A percentile compares a stretch with the other conserved stretches of the same genome.
phyloP scores from a whole-genome alignment of 2,329 filamentous ascomycete genomes.

The Pseudonectria buxi region DNA sequence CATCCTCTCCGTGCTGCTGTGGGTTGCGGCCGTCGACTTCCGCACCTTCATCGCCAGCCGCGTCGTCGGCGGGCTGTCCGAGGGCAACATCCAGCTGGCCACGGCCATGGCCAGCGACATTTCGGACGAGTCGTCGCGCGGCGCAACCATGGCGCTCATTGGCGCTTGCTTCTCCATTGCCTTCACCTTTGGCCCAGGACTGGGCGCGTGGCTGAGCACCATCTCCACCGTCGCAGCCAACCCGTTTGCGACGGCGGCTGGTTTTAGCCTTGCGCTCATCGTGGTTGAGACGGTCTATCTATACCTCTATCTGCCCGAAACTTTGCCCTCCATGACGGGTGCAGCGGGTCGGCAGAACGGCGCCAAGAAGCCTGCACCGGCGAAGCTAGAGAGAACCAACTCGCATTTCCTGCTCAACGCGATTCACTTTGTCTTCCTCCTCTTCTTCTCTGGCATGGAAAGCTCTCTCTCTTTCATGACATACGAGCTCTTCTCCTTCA shows the following conservation, averaged over 20 bases:
- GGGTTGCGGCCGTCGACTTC: slow-evolving; percentile 91
- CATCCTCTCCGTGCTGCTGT: slow-evolving; percentile 85
- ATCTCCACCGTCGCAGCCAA: slow-evolving; percentile 76
- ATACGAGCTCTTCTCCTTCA: slow-evolving; percentile 83
- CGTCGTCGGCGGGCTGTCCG: slow-evolving; percentile 84
- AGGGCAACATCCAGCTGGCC: slow-evolving; percentile 94
- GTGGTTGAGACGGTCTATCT: slow-evolving; percentile 83
- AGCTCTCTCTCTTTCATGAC: slow-evolving; percentile 97
- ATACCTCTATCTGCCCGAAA: slow-evolving; percentile 81
- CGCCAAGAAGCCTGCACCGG: slow-evolving; percentile 17
- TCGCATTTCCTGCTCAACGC: slow-evolving; percentile 75
- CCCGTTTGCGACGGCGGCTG: slow-evolving; percentile 88
- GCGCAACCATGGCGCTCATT: slow-evolving; percentile 91
- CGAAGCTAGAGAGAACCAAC: slow-evolving; percentile 58
- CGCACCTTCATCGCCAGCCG: slow-evolving; percentile 92
- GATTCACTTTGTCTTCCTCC: slow-evolving; percentile 82
- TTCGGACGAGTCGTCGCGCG: slow-evolving; percentile 74
- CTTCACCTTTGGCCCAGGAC: slow-evolving; percentile 90
- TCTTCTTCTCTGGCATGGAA: slow-evolving; percentile 98
- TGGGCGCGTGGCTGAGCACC: slow-evolving; percentile 79
- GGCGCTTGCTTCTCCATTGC: slow-evolving; percentile 95
- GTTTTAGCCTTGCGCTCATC: slow-evolving; percentile 78
- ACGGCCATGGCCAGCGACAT: slow-evolving; percentile 96
- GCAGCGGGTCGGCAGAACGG: slow-evolving; percentile 16
- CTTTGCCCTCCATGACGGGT: slow-evolving; percentile 55